These are phyloP conservation scores for Candida tetrigidarum DNA, from an alignment of 1,139 yeast species.

Conservation along the genomic window DNA sequence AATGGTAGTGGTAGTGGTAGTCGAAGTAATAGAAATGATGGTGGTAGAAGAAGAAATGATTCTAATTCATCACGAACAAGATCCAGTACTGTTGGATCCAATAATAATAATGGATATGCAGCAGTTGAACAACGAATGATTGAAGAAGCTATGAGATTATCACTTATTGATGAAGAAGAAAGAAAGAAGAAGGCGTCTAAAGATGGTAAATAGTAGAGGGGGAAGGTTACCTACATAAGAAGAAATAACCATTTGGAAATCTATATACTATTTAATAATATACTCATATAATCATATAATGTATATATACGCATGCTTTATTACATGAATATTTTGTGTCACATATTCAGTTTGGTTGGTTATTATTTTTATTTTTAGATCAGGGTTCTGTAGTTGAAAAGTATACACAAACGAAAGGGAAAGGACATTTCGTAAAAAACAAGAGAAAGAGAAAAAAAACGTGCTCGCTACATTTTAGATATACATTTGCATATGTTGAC, in stretches of 20 bases:
- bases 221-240: not conserved
- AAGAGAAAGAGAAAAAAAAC: no score
- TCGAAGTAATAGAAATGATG: conserved; percentile 3
- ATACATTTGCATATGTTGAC: no score
- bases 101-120: conserved; percentile 21
- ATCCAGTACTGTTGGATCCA: not conserved
- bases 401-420: no score
- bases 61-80: conserved; percentile 13
- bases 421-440: no score
- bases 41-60: conserved; percentile 18
- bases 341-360: not conserved
- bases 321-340: no score
- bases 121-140: conserved; percentile 77
- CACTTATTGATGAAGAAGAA: conserved; percentile 71
- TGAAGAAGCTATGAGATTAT: conserved; percentile 78
- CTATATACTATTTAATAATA: not conserved
- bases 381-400: no score
- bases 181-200: conserved; percentile 36
- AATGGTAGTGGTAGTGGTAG: not conserved
- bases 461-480: no score
- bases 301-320: not conserved
- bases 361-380: not conserved
- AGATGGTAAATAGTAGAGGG: conserved; percentile 4
- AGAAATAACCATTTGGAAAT: not conserved
- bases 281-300: no score